phyloP scores from a whole-genome alignment of 176 grass and related monocot species.

The Alloteropsis semialata region DNA sequence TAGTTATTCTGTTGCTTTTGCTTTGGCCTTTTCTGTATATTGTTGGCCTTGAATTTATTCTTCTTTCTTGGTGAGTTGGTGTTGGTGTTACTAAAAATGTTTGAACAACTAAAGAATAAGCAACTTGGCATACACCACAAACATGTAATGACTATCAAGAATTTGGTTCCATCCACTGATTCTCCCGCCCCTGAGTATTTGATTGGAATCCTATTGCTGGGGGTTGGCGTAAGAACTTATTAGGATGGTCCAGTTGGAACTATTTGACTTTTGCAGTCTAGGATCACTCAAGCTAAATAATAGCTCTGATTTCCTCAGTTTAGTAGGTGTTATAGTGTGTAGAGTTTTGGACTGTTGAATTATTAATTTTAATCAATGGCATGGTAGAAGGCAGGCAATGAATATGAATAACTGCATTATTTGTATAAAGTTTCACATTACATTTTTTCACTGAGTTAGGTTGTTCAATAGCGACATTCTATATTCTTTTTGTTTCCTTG shows the following conservation, averaged over 20 bases:
- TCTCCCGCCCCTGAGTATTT: background rate
- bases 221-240: slow-evolving; percentile 13
- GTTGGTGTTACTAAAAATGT: slow-evolving; percentile 9
- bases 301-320: background rate
- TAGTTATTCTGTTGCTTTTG: background rate
- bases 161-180: slow-evolving; percentile 8
- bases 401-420: background rate
- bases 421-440: background rate
- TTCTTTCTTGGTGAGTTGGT: background rate
- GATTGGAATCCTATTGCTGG: background rate
- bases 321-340: background rate
- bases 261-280: background rate
- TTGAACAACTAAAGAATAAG: background rate
- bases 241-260: background rate
- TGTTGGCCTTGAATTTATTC: slow-evolving; percentile 1
- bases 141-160: background rate
- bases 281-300: slow-evolving; percentile 6
- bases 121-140: background rate
- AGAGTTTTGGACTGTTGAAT: slow-evolving; percentile 5
- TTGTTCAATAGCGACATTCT: slow-evolving; percentile 6
- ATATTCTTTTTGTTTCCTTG: background rate
- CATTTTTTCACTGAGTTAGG: background rate
- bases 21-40: slow-evolving; percentile 17
- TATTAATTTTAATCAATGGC: background rate
- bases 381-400: background rate